Percentiles rank a stretch among this genome's conserved stretches.
These are phyloP conservation scores for Leucosporidium scottii DNA, from an alignment of 768 basidiomycete genomes.

Conservation along the genomic window DNA sequence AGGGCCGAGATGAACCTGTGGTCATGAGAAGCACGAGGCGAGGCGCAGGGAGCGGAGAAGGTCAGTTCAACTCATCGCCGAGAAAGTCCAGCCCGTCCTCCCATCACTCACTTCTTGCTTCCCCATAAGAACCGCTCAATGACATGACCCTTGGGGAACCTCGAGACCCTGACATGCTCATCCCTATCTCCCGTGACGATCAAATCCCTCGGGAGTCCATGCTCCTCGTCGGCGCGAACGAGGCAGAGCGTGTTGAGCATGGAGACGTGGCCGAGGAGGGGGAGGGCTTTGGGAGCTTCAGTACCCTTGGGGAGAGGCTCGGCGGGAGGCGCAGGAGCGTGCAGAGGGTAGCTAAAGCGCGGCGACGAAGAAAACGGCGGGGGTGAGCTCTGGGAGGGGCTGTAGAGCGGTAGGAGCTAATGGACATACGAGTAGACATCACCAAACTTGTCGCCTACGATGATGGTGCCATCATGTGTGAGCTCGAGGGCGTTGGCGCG, in stretches of 20 bases:
- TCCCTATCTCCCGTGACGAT: slow-evolving; percentile 90
- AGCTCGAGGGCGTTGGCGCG: slow-evolving; percentile 66
- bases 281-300: slow-evolving; percentile 50
- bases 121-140: slow-evolving; percentile 85
- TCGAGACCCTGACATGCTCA: slow-evolving; percentile 86
- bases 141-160: slow-evolving; percentile 76
- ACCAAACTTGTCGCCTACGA: slow-evolving; percentile 90
- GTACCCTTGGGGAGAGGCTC: background rate
- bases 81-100: background rate
- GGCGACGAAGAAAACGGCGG: slow-evolving; percentile 5
- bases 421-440: slow-evolving; percentile 72
- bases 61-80: slow-evolving; percentile 3
- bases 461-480: slow-evolving; percentile 56
- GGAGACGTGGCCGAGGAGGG: slow-evolving; percentile 81
- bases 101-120: slow-evolving; percentile 59
- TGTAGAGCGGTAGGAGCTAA: slow-evolving; percentile 22
- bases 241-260: slow-evolving; percentile 69
- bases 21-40: background rate
- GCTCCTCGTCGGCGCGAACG: slow-evolving; percentile 48
- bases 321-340: slow-evolving; percentile 5
- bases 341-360: slow-evolving; percentile 12
- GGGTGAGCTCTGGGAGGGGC: background rate
- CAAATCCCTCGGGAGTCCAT: slow-evolving; percentile 42
- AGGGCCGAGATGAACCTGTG: slow-evolving; percentile 30
- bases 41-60: too few relatives aligned